Evolutionary conservation across 441 rosid species (phyloP), one percentile per base, ranked within the genome.

Genomic region (Erysimum cheiri): DNA sequence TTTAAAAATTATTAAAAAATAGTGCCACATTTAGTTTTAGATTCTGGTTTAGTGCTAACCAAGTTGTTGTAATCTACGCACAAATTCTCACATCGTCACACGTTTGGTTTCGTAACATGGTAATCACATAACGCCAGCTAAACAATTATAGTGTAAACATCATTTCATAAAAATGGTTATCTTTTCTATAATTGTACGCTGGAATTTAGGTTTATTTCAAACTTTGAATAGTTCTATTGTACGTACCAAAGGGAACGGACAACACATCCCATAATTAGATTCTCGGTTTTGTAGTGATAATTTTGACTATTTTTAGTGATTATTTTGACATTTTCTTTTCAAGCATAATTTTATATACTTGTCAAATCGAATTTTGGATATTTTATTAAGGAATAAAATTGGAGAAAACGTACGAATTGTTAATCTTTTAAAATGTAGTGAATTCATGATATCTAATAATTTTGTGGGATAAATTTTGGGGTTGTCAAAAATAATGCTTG

Each of bases 401-500:
- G 24, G 24, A 22, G 24, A 22, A 22, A 22, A 22, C 24, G 24
- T 22, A 2, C 24, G 2, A 22, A 22, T n/a, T n/a, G n/a, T n/a
- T n/a, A n/a, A n/a, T n/a, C n/a, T n/a, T n/a, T n/a, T n/a, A n/a
- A n/a, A n/a, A n/a, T n/a, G n/a, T n/a, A 22, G 24, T 22, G 24
- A 22, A 22, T 22, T 22, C 24, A 22, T 1, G 24, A 22, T 22
- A 22, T 22, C 24, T 22, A 22, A 22, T 22, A 22, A 22, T 2
- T 22, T 22, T 22, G 24, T 22, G 24, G 2, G 2, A 22, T 22
- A 22, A 22, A 22, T 22, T 19, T 22, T 22, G 24, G 24, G 24
- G 26, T 15, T 62, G 55, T 28, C 9, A n/a, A 36, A 43, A 57
- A 57, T 17, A 56, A 48, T 63, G 35, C 43, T 26, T 12, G 14